Conservation (phyloP, 768 basidiomycete genomes). For the Tylopilus balloui region DNA sequence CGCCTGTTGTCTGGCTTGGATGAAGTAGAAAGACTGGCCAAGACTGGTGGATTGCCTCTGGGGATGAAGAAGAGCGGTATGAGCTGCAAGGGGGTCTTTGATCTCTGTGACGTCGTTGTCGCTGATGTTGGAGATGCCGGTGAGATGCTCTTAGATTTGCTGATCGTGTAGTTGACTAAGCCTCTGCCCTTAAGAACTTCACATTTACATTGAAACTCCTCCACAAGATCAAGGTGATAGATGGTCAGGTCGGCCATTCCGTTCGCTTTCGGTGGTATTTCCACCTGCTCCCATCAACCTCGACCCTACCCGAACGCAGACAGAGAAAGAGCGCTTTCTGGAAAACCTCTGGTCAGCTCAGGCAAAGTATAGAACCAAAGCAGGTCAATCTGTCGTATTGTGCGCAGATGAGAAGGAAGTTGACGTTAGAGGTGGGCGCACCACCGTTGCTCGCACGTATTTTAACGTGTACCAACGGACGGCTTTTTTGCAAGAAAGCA, state of each 20-base stretch:
- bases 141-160: slow-evolving; percentile 34
- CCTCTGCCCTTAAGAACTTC: slow-evolving; percentile 56
- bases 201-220: slow-evolving; percentile 78
- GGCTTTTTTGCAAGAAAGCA: slow-evolving; percentile 69
- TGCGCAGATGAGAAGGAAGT: slow-evolving; percentile 72
- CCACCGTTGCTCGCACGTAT: slow-evolving; percentile 73
- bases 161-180: slow-evolving; percentile 6
- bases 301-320: slow-evolving; percentile 58
- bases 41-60: slow-evolving; percentile 54
- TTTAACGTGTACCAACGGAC: slow-evolving; percentile 86
- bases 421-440: slow-evolving; percentile 56
- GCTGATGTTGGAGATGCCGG: slow-evolving; percentile 85
- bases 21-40: slow-evolving; percentile 69
- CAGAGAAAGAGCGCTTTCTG: slow-evolving; percentile 77
- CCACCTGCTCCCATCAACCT: slow-evolving; percentile 65
- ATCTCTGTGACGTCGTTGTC: slow-evolving; percentile 77
- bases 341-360: slow-evolving; percentile 89
- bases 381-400: slow-evolving; percentile 70
- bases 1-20: slow-evolving; percentile 70
- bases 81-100: slow-evolving; percentile 79
- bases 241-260: slow-evolving; percentile 85
- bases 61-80: slow-evolving; percentile 76
- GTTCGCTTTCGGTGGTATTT: slow-evolving; percentile 71
- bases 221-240: slow-evolving; percentile 79
- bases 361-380: slow-evolving; percentile 68